These are phyloP conservation scores for Letharia lupina DNA, from an alignment of 495 filamentous ascomycete species.

Conservation along the genomic window DNA sequence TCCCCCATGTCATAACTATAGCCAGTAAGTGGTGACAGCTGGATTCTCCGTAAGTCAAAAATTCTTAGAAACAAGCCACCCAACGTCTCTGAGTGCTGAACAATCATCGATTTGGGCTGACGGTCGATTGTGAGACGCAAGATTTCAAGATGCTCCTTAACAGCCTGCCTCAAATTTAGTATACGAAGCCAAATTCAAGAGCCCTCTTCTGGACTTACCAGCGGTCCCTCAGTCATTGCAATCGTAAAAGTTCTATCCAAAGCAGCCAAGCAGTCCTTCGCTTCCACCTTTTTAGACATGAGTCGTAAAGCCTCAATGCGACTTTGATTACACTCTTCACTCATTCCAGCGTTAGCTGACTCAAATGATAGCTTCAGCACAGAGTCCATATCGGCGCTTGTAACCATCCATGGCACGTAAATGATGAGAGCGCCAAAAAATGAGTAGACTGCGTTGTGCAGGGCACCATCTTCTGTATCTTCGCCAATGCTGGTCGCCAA, in stretches of 20 bases:
- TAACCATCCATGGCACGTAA: constrained; percentile 79
- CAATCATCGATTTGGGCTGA: constrained; percentile 63
- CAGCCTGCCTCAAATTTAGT: constrained; percentile 42
- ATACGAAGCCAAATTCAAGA: not conserved
- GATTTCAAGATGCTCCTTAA: constrained; percentile 56
- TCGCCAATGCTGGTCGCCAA: constrained; percentile 52
- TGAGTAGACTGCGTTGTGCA: constrained; percentile 75
- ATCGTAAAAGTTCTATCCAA: constrained; percentile 60
- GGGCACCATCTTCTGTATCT: constrained; percentile 44
- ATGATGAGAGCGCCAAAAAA: constrained; percentile 71
- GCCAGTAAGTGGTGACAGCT: constrained; percentile 31
- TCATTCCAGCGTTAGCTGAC: constrained; percentile 51
- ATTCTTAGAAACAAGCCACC: constrained; percentile 60
- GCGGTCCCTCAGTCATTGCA: constrained; percentile 50
- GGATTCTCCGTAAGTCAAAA: constrained; percentile 62
- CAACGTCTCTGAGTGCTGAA: constrained; percentile 59
- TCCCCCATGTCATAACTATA: constrained; percentile 40
- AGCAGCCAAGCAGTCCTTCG: constrained; percentile 58
- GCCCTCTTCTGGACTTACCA: constrained; percentile 38
- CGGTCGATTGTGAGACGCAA: constrained; percentile 62
- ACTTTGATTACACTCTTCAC: constrained; percentile 50
- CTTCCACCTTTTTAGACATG: constrained; percentile 62
- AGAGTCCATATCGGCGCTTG: constrained; percentile 58
- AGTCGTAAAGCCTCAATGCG: constrained; percentile 61
- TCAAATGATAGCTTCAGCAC: constrained; percentile 59